Percentiles rank a stretch among this genome's conserved stretches.
phyloP scores from a whole-genome alignment of 805 yeast genomes.

The Hanseniaspora thailandica region DNA sequence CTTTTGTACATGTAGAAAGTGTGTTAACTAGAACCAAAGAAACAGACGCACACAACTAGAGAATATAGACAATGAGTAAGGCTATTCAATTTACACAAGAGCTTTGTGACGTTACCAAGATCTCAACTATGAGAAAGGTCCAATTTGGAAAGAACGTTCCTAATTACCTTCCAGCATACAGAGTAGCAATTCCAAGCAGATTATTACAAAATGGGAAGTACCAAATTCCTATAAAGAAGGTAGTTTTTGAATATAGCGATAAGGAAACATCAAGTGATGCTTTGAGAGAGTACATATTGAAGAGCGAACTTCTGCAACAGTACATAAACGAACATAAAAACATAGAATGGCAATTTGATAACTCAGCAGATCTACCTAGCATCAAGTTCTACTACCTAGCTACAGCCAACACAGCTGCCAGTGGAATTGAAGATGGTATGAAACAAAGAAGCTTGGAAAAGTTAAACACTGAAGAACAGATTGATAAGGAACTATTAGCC shows the following conservation, averaged over 20 bases:
- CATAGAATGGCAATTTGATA: slow-evolving; percentile 62
- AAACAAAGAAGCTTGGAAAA: slow-evolving; percentile 52
- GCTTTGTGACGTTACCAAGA: slow-evolving; percentile 10
- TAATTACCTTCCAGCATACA: slow-evolving; percentile 30
- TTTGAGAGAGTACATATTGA: slow-evolving; percentile 50
- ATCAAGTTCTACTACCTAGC: slow-evolving; percentile 46
- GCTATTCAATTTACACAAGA: slow-evolving; percentile 1
- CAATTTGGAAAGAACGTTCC: slow-evolving; percentile 24
- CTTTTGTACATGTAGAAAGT: too few species aligned
- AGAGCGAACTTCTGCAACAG: slow-evolving; percentile 36
- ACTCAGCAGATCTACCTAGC: slow-evolving; percentile 69
- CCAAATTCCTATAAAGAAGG: slow-evolving; percentile 68
- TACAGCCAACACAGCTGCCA: slow-evolving; percentile 46
- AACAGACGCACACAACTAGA: too few species aligned
- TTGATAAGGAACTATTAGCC: slow-evolving; percentile 50
- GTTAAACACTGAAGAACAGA: slow-evolving; percentile 63
- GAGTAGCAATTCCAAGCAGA: slow-evolving; percentile 45
- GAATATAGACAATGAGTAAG: background rate
- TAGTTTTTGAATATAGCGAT: slow-evolving; percentile 75
- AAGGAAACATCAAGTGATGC: slow-evolving; percentile 94
- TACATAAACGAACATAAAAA: slow-evolving; percentile 53
- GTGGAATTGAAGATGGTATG: slow-evolving; percentile 57
- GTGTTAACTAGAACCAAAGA: too few species aligned
- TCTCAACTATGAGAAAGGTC: background rate
- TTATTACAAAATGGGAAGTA: slow-evolving; percentile 58